These are phyloP conservation scores for Yamadazyma songkhlaensis DNA, from an alignment of 1,139 yeast genomes.

Conservation along the genomic window DNA sequence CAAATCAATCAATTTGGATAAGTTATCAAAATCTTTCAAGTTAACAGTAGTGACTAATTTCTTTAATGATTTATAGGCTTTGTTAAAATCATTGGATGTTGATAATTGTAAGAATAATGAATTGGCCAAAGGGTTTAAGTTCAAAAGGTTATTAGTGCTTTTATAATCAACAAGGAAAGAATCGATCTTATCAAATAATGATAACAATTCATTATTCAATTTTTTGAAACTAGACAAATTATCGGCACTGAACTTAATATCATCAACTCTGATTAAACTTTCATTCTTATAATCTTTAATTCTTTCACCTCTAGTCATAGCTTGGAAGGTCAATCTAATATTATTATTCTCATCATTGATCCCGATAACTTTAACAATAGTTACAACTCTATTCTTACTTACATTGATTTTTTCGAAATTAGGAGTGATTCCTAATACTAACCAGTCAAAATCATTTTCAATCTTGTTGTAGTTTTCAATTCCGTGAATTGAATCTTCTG, in stretches of 20 bases:
- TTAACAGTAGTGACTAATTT: slow-evolving; percentile 24
- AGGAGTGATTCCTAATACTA: slow-evolving; percentile 40
- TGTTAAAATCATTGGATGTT: slow-evolving; percentile 43
- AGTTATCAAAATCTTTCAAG: slow-evolving; percentile 21
- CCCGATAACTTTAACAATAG: slow-evolving; percentile 50
- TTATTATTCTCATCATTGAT: slow-evolving; percentile 44
- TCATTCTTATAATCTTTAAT: slow-evolving; percentile 26
- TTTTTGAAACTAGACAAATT: slow-evolving; percentile 21
- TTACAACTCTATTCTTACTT: slow-evolving; percentile 27
- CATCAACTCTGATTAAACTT: slow-evolving; percentile 27
- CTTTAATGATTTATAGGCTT: slow-evolving; percentile 39
- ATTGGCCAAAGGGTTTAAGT: slow-evolving; percentile 61
- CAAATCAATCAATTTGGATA: slow-evolving; percentile 47
- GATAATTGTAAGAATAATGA: slow-evolving; percentile 54
- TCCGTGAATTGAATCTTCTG: slow-evolving; percentile 30
- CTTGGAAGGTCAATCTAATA: slow-evolving; percentile 51
- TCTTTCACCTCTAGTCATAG: slow-evolving; percentile 45
- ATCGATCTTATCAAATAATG: slow-evolving; percentile 41
- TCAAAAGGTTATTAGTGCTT: slow-evolving; percentile 35
- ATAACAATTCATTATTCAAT: slow-evolving; percentile 23
- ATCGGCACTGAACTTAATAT: slow-evolving; percentile 20
- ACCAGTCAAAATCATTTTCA: slow-evolving; percentile 29
- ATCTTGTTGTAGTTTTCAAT: slow-evolving; percentile 25
- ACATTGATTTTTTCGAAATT: slow-evolving; percentile 34
- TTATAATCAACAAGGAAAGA: slow-evolving; percentile 42